Conservation (phyloP, 2,329 filamentous ascomycete genomes). For the Plenodomus biglobosus region DNA sequence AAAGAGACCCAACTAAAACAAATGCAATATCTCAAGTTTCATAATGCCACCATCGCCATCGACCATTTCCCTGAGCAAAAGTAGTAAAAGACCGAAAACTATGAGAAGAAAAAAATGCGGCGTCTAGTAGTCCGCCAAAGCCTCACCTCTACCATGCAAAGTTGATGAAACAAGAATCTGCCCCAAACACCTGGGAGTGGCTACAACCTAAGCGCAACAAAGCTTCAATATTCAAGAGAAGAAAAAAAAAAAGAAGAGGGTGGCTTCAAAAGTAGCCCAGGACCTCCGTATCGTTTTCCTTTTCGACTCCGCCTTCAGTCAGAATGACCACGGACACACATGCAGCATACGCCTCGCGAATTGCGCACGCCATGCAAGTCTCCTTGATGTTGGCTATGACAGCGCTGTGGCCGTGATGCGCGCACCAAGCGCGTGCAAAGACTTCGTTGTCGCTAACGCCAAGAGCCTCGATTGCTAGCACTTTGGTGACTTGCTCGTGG, state of each 20-base stretch:
- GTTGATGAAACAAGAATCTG: constrained; percentile 7
- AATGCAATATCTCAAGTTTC: background rate
- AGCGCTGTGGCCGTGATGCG: constrained; percentile 72
- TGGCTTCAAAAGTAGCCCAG: constrained; percentile 6
- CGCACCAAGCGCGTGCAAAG: constrained; percentile 74
- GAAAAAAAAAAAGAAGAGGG: no score
- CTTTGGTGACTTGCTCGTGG: constrained; percentile 56
- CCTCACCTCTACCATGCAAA: constrained; percentile 3
- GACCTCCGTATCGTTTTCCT: constrained; percentile 48
- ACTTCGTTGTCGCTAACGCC: constrained; percentile 76
- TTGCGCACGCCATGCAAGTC: constrained; percentile 74
- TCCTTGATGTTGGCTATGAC: constrained; percentile 68
- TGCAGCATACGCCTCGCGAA: constrained; percentile 74
- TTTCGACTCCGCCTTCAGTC: constrained; percentile 48
- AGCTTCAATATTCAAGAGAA: no score
- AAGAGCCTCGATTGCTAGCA: constrained; percentile 72
- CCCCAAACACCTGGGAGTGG: no score
- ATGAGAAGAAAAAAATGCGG: constrained; percentile 3
- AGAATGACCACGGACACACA: constrained; percentile 72
- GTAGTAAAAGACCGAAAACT: no score
- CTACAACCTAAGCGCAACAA: no score
- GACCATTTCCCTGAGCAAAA: background rate
- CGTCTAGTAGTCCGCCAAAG: no score
- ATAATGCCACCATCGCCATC: background rate
- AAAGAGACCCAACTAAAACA: background rate